Conservation (phyloP, 1,284 basidiomycete genomes). For the Puccinia polysora region DNA sequence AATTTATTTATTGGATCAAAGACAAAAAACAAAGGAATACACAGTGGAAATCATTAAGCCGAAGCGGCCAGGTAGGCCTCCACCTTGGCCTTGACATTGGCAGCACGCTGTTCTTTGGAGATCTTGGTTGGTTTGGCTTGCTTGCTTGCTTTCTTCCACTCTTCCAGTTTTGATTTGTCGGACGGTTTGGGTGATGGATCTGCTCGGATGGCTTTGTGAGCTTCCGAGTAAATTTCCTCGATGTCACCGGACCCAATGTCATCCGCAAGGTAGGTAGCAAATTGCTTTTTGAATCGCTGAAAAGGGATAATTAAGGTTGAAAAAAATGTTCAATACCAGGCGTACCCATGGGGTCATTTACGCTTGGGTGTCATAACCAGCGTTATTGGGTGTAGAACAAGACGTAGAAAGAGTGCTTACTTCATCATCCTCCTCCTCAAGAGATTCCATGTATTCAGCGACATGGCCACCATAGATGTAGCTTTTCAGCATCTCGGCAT, state of each 20-base stretch:
- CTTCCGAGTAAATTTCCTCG: conserved; percentile 68
- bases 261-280: conserved; percentile 88
- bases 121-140: conserved; percentile 71
- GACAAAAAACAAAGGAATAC: too few relatives aligned
- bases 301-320: neutral
- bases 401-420: neutral
- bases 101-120: conserved; percentile 66
- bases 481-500: conserved; percentile 89
- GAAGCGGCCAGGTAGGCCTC: conserved; percentile 4
- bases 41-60: too few relatives aligned
- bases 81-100: conserved; percentile 37
- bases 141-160: conserved; percentile 83
- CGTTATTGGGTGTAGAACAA: too few relatives aligned
- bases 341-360: too few relatives aligned
- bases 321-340: neutral
- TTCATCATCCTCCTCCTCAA: conserved; percentile 99
- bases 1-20: too few relatives aligned
- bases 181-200: conserved; percentile 85
- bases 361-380: too few relatives aligned
- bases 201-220: conserved; percentile 75
- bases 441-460: conserved; percentile 98
- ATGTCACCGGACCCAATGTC: conserved; percentile 94
- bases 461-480: conserved; percentile 99
- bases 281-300: conserved; percentile 89
- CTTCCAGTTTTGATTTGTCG: conserved; percentile 69